These are phyloP conservation scores for Tremella mesenterica DNA, from an alignment of 768 basidiomycete species.

Conservation along the genomic window DNA sequence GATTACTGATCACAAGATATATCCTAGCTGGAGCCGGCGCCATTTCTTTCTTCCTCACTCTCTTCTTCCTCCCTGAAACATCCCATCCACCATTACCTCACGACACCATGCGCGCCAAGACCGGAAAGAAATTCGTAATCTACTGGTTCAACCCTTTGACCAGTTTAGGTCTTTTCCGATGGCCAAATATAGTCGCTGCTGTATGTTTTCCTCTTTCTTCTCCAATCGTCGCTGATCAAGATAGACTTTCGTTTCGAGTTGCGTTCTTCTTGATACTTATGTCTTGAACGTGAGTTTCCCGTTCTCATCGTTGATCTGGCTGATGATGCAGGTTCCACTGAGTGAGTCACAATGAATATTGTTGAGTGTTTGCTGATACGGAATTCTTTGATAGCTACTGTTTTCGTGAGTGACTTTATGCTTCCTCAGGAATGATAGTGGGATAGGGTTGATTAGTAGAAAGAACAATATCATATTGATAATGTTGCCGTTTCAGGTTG, in stretches of 20 bases:
- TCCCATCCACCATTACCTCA: conserved; percentile 40
- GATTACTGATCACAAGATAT: too few species aligned
- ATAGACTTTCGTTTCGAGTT: conserved; percentile 31
- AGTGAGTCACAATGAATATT: neutral
- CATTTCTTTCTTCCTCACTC: conserved; percentile 22
- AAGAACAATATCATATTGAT: conserved; percentile 40
- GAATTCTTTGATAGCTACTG: conserved; percentile 6
- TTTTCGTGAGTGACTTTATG: conserved; percentile 27
- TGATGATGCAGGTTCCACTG: conserved; percentile 3
- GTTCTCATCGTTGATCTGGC: neutral
- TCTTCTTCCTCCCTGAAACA: conserved; percentile 41
- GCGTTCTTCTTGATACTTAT: conserved; percentile 35
- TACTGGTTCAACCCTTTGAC: conserved; percentile 40
- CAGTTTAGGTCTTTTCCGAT: conserved; percentile 30
- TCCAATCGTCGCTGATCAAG: neutral
- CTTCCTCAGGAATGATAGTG: neutral
- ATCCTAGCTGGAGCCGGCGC: conserved; percentile 28
- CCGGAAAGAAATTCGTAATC: conserved; percentile 37
- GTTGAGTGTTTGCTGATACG: neutral
- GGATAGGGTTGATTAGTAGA: conserved; percentile 12
- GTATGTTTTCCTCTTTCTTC: conserved; percentile 15
- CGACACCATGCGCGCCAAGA: conserved; percentile 12
- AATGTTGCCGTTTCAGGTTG: conserved; percentile 43
- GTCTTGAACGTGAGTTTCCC: conserved; percentile 21
- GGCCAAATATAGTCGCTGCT: conserved; percentile 36